These are phyloP conservation scores for Zygotorulaspora mrakii DNA, from an alignment of 1,139 yeast genomes.

Conservation along the genomic window DNA sequence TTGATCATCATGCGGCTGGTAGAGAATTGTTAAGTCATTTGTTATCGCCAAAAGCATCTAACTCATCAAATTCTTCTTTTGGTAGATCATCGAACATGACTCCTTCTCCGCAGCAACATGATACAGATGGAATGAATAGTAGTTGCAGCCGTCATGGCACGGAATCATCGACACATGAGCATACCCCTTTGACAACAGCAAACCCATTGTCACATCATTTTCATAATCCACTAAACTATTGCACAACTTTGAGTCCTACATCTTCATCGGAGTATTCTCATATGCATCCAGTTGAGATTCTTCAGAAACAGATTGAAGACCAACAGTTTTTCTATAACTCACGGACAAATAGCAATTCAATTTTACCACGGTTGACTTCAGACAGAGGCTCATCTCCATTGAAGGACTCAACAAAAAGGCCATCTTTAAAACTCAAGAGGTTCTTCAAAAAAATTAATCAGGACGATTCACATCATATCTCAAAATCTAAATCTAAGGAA, in stretches of 20 bases:
- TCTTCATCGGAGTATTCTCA: slow-evolving; percentile 23
- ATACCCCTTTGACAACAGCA: slow-evolving; percentile 11
- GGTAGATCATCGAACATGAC: slow-evolving; percentile 1
- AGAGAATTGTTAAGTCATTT: slow-evolving; percentile 12
- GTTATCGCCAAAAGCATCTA: slow-evolving; percentile 11
- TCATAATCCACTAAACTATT: slow-evolving; percentile 24
- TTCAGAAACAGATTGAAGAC: slow-evolving; percentile 28
- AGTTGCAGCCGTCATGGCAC: slow-evolving; percentile 7
- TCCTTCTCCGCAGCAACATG: slow-evolving; percentile 5
- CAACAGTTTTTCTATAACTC: slow-evolving; percentile 17
- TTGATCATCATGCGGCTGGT: slow-evolving; percentile 10
- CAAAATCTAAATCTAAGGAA: slow-evolving; percentile 8
- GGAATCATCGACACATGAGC: slow-evolving; percentile 1
- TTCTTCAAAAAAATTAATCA: slow-evolving; percentile 36
- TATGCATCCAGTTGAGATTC: slow-evolving; percentile 29
- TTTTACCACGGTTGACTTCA: slow-evolving; percentile 12
- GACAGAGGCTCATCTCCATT: slow-evolving; percentile 9
- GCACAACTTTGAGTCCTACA: slow-evolving; percentile 8
- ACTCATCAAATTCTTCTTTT: slow-evolving; percentile 8
- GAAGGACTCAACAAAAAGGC: slow-evolving; percentile 21
- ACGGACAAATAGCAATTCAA: slow-evolving; percentile 8
- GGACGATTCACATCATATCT: slow-evolving; percentile 11
- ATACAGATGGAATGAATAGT: neutral
- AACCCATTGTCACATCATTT: slow-evolving; percentile 18
- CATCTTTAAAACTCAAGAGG: slow-evolving; percentile 36